Base-by-base conservation (phyloP, 1,139 yeast genomes). In the Candida labiduridarum region DNA sequence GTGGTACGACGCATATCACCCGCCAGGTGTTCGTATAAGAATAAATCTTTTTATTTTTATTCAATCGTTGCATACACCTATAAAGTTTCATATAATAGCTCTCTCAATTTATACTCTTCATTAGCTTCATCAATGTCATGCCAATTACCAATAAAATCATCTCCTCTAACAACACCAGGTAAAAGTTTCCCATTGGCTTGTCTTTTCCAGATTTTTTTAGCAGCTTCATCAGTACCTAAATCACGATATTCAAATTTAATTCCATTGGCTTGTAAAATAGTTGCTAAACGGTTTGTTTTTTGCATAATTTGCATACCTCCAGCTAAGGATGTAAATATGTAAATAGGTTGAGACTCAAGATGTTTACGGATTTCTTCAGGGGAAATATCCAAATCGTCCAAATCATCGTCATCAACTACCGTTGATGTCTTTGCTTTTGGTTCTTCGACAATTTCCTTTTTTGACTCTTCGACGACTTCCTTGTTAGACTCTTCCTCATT, bases 121-220 rank as follows among this genome's bases (percentile, higher is more conserved):
- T 89, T 87, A 19, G 94, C 90, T 48, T 90, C 96, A 51, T 88
- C 94, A 57, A 85, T 77, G 59, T 82, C 89, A 64, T 84, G 81
- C 87, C 87, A 87, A 63, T 86, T 84, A 5, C 96, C 97, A 57
- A 92, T 86, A 54, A 85, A 82, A 59, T 90, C 96, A 58, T 85
- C 90, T n/a, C 96, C 97, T 61, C 97, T 80, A 27, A 92, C 91
- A 19, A 94, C 80, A n/a, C 95, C 98, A 2, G 99, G 99, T 50
- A 91, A 79, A 1, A 82, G 71, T 60, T 87, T 84, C 5, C 96
- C 96, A 44, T 77, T 76, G 15, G 90, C 79, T 56, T 85, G 81
- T 64, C 95, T 80, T 62, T 84, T 85, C 97, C 98, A 92, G 33
- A 89, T 79, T 59, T 85, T 82, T 64, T 89, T 84, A 15, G 97